Evolutionary conservation across 768 basidiomycete species (phyloP), one percentile per base, ranked within the genome.

Genomic region (Tephrocybe sp.): DNA sequence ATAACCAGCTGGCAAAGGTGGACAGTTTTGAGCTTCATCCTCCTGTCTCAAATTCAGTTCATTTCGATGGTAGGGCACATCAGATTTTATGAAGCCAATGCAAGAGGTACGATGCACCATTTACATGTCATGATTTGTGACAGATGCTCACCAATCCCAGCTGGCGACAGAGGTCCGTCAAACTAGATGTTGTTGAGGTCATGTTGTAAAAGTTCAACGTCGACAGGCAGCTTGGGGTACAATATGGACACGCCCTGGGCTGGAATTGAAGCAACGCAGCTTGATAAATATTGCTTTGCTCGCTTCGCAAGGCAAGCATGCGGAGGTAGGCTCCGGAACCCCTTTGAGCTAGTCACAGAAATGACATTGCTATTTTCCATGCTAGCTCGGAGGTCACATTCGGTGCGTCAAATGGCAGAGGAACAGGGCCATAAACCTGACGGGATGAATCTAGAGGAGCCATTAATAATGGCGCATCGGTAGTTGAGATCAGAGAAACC

Each of bases 21-120:
- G 21, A 19, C 36, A 6, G 18, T 37, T 6, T 4, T 7, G 2
- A 37, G 3, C 12, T 16, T 37, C 18, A n/a, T 37, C 32, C 11
- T 5, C 5, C 5, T 34, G 11, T n/a, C 5, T n/a, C 32, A 5
- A 9, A n/a, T 34, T 6, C 11, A 34, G n/a, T n/a, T n/a, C 32
- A 15, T 12, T 5, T 12, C 5, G 8, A 9, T 9, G n/a, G 15
- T 41, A 56, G 54, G 51, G 51, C 8, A 24, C 50, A 12, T 73
- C 74, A 2, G 73, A 74, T 9, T 75, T 77, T 48, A 74, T 75
- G 75, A 68, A 62, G 55, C 72, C 74, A 0, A 75, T 77, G 71
- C 74, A 75, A 58, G 69, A 75, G 61, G 68, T 68, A 27, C 22
- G 49, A 12, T 2, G 25, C n/a, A 7, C 22, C n/a, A 4, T 12